Percentiles rank a stretch among this genome's conserved stretches.
Conservation (phyloP, 2,329 filamentous ascomycete species). For the Diaporthe sp. region DNA sequence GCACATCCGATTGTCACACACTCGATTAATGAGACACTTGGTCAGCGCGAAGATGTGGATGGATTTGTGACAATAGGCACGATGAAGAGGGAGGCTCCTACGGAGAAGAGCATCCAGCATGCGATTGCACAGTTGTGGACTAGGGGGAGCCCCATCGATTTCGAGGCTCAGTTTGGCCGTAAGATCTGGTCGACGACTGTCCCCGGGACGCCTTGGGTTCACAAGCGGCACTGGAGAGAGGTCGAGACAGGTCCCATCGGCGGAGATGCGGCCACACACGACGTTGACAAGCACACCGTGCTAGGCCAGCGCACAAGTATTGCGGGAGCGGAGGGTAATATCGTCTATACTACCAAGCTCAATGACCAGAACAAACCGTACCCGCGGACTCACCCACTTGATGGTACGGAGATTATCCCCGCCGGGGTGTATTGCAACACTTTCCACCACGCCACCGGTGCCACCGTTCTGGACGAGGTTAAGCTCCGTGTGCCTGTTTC, state of each 20-base stretch:
- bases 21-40: neutral
- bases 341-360: neutral
- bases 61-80: neutral
- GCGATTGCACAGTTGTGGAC: neutral
- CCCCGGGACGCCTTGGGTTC: neutral
- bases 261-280: neutral
- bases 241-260: neutral
- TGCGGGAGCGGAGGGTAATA: neutral
- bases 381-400: neutral
- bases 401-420: neutral
- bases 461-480: neutral
- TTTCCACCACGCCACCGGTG: neutral
- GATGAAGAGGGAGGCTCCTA: neutral
- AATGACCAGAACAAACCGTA: neutral
- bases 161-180: neutral
- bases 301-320: neutral
- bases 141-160: neutral
- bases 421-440: neutral
- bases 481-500: neutral
- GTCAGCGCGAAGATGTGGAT: neutral
- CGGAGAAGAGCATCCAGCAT: neutral
- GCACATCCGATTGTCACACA: neutral
- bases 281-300: neutral
- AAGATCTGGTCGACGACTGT: neutral
- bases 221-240: neutral